Evolutionary conservation across 257 asterid genomes (phyloP).

Genomic region (Coffea canephora): DNA sequence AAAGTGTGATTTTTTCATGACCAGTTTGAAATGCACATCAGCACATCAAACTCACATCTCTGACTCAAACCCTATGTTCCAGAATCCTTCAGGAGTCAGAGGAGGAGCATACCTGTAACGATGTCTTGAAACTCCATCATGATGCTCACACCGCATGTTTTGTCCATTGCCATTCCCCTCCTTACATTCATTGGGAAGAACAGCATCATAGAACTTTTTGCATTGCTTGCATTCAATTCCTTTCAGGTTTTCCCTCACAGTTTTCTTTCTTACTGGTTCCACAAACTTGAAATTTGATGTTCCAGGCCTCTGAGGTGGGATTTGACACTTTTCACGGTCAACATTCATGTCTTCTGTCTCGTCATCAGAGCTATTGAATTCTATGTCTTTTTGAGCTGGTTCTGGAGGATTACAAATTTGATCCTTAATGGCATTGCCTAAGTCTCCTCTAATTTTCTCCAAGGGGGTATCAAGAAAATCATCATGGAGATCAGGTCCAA

Average conservation of each 20-base stretch:
- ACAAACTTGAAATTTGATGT: conserved; percentile 66
- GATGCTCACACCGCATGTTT: conserved; percentile 79
- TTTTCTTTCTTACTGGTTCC: conserved; percentile 79
- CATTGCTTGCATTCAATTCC: conserved; percentile 96
- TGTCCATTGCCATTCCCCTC: conserved; percentile 35
- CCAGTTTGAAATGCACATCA: neutral
- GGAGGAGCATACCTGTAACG: conserved; percentile 95
- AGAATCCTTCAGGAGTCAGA: conserved; percentile 92
- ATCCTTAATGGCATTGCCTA: conserved; percentile 47
- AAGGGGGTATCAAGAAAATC: conserved; percentile 92
- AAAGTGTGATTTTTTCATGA: neutral
- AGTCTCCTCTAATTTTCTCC: conserved; percentile 56
- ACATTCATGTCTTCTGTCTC: conserved; percentile 66
- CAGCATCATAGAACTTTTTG: conserved; percentile 90
- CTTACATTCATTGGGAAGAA: conserved; percentile 54
- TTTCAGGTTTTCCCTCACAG: conserved; percentile 72
- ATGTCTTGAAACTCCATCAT: conserved; percentile 93
- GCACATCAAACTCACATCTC: conserved; percentile 49
- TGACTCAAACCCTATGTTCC: conserved; percentile 94
- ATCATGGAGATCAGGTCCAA: conserved; percentile 81
- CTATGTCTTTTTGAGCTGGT: conserved; percentile 26
- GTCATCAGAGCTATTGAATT: conserved; percentile 53
- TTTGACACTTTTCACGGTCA: conserved; percentile 35
- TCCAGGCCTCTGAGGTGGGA: conserved; percentile 43
- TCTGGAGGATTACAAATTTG: conserved; percentile 30